These are phyloP conservation scores for Tolypocladium ovalisporum DNA, from an alignment of 2,329 filamentous ascomycete genomes.

Conservation along the genomic window DNA sequence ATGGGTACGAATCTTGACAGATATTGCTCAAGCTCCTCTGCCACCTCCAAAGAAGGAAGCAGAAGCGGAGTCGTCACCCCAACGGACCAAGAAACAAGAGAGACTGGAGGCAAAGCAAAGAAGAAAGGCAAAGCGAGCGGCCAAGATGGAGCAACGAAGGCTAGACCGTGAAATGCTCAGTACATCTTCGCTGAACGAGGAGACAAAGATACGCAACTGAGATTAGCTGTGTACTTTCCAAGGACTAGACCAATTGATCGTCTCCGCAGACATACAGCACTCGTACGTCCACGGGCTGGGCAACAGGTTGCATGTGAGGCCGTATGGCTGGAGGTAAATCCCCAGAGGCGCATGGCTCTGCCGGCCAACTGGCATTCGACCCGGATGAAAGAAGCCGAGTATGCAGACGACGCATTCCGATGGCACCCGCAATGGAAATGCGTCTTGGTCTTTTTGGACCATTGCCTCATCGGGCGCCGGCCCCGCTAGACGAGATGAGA, in stretches of 20 bases:
- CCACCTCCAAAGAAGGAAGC: not conserved
- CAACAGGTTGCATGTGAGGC: no score
- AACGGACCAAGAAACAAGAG: not conserved
- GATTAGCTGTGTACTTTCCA: no score
- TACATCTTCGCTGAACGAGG: no score
- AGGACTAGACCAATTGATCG: no score
- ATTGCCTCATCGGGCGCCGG: no score
- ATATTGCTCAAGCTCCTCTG: not conserved
- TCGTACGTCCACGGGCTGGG: no score
- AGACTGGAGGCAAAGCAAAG: not conserved
- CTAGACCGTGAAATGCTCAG: not conserved
- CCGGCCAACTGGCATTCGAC: not conserved
- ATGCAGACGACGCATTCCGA: not conserved
- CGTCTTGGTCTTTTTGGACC: no score
- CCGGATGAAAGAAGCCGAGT: not conserved
- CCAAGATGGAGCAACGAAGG: not conserved
- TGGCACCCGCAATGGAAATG: no score
- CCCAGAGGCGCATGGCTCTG: not conserved
- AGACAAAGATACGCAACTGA: no score
- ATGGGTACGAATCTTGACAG: not conserved
- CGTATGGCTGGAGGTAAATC: no score
- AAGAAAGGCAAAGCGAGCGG: not conserved
- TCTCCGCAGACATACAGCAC: no score
- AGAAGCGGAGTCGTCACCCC: not conserved
- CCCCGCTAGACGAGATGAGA: not conserved